Evolutionary conservation across 2,329 filamentous ascomycete species (phyloP).

Genomic region (Fusarium nanum): DNA sequence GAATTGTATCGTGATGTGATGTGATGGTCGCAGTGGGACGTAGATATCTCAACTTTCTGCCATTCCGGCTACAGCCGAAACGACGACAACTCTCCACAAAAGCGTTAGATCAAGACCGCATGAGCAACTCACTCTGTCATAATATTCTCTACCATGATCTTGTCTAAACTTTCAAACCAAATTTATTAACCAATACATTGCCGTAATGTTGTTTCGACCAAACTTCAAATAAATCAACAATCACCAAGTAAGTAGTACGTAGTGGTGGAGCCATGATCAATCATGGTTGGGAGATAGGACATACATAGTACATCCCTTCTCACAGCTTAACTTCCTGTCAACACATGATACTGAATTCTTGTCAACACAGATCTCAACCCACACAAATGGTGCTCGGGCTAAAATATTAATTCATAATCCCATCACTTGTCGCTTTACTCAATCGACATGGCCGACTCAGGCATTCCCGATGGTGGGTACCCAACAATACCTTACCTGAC

Average conservation of each 20-base stretch:
- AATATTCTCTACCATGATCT: conserved; percentile 4
- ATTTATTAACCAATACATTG: neutral
- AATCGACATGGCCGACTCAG: conserved; percentile 52
- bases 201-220: neutral
- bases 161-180: neutral
- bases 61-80: conserved; percentile 45
- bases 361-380: neutral
- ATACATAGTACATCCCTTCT: conserved; percentile 21
- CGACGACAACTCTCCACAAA: conserved; percentile 33
- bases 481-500: conserved; percentile 16
- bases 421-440: conserved; percentile 11
- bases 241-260: conserved; percentile 15
- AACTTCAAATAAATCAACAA: neutral
- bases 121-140: conserved; percentile 8
- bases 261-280: conserved; percentile 31
- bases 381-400: neutral
- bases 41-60: conserved; percentile 31
- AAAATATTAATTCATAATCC: conserved; percentile 29
- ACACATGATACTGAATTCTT: conserved; percentile 25
- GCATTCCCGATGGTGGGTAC: conserved; percentile 52
- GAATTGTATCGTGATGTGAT: conserved; percentile 2
- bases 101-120: conserved; percentile 16
- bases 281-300: conserved; percentile 16
- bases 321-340: conserved; percentile 14
- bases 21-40: conserved; percentile 21